A percentile compares a stretch with the other conserved stretches of the same genome.
These are phyloP conservation scores for Thalassiosira pacifica DNA, from an alignment of 352 stramenopile species.

Conservation along the genomic window DNA sequence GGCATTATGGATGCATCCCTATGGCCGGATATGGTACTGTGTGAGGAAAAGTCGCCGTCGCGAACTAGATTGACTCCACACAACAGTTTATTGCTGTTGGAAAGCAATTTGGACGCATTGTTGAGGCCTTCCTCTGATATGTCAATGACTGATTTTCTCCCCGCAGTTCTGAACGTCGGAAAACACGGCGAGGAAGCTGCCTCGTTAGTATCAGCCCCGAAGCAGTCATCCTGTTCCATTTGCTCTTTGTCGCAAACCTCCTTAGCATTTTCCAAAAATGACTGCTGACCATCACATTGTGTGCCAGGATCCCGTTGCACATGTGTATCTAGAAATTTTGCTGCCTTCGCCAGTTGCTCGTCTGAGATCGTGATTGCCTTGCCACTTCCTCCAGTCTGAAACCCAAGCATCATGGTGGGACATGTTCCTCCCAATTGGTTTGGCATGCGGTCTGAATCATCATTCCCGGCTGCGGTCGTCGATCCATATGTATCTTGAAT, in stretches of 20 bases:
- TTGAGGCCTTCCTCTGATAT: no score
- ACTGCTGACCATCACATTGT: neutral
- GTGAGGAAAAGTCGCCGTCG: no score
- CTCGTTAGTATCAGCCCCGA: no score
- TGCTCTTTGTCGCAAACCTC: no score
- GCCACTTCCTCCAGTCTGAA: constrained; percentile 35
- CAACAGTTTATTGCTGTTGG: neutral
- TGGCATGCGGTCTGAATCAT: neutral
- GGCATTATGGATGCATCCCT: constrained; percentile 21
- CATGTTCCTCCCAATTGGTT: neutral
- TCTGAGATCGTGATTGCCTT: constrained; percentile 29
- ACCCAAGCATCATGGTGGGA: constrained; percentile 1
- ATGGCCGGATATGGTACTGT: no score
- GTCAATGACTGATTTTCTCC: no score
- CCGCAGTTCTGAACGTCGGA: no score
- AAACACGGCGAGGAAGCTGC: no score
- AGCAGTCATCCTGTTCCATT: no score
- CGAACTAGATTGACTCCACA: no score
- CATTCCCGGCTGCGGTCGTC: neutral
- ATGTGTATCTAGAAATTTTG: constrained; percentile 5
- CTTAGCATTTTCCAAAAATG: no score
- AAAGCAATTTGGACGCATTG: neutral
- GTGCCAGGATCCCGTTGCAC: neutral
- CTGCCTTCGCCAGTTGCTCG: constrained; percentile 27
- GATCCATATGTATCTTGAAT: constrained; percentile 9